Evolutionary conservation across 2,329 filamentous ascomycete genomes (phyloP), one percentile per base, ranked within the genome.

Genomic region (Blastomyces emzantsi): DNA sequence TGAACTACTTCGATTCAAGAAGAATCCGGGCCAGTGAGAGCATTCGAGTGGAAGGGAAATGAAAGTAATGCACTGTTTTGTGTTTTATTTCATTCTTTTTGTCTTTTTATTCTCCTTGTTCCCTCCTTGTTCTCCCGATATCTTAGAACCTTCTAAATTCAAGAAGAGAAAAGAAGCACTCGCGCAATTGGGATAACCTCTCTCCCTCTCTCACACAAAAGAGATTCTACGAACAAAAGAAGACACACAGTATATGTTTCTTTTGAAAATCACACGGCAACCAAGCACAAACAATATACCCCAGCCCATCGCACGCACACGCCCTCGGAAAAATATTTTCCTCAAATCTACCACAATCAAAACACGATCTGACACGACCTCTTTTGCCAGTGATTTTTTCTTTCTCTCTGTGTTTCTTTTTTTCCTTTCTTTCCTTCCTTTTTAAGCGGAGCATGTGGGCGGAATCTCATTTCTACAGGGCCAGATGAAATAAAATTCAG

Each of bases 1-100:
- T 22, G 92, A 96, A 72, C 80, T 99, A 67, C 83, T 99, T 66
- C 87, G 90, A 62, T 99, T 77, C 75, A 78, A 79, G 71, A 79
- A 80, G 69, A 77, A 78, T 65, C 70, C 68, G 47, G 71, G 72
- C 55, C 73, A 78, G 69, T 77, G 25, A 60, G 28, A 22, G 5
- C 19, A 57, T 25, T 39, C 9, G 1, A 7, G 36, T 25, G 5
- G n/a, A 13, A 3, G 15, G 30, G 28, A 36, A 36, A 36, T 0
- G 28, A n/a, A 55, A 9, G 7, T 17, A 7, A 28, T 17, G 17
- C 43, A 47, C 43, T 25, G 1, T 28, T 51, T 15, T 51, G 7
- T 51, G 9, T 13, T 13, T 36, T 55, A 2, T 17, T 25, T 15
- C 25, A 19, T 51, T 51, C n/a, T 22, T 22, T 17, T 30, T 28